Conservation (phyloP, 2,329 filamentous ascomycete species). For the Neoscytalidium dimidiatum region DNA sequence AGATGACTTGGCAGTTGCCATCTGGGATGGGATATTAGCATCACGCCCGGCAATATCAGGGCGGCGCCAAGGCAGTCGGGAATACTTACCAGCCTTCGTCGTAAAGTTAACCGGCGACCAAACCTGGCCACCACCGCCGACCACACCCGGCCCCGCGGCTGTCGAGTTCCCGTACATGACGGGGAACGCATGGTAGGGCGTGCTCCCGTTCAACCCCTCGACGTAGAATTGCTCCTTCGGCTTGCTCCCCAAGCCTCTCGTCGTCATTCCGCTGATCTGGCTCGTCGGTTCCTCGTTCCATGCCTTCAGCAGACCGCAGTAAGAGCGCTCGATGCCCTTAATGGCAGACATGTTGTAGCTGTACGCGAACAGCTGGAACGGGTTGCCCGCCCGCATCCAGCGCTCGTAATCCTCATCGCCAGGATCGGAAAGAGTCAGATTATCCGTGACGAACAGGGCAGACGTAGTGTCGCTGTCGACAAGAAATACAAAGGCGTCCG, state of each 20-base stretch:
- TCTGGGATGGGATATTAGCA: constrained; percentile 47
- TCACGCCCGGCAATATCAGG: too few species aligned
- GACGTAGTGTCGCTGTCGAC: constrained; percentile 83
- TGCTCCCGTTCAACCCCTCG: constrained; percentile 69
- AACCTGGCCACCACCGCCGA: constrained; percentile 75
- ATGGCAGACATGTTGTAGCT: constrained; percentile 62
- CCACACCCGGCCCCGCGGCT: constrained; percentile 51
- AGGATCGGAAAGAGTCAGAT: constrained; percentile 60
- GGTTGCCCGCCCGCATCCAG: constrained; percentile 60
- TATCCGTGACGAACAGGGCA: constrained; percentile 76
- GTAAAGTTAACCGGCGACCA: constrained; percentile 72
- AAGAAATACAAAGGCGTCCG: constrained; percentile 63
- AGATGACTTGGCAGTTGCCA: constrained; percentile 82
- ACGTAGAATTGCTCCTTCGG: constrained; percentile 91
- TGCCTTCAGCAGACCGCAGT: constrained; percentile 74
- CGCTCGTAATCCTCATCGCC: constrained; percentile 52
- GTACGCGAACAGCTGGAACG: constrained; percentile 76
- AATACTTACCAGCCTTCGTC: constrained; percentile 70
- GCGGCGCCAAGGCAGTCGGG: too few species aligned
- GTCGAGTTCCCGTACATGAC: constrained; percentile 62
- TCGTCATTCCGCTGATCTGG: constrained; percentile 64
- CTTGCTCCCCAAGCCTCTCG: constrained; percentile 63
- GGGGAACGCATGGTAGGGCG: constrained; percentile 72
- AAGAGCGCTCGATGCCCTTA: constrained; percentile 74
- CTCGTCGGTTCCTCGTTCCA: constrained; percentile 57